Conservation (phyloP, 2,329 filamentous ascomycete species). For the Cladorrhinum sp. region DNA sequence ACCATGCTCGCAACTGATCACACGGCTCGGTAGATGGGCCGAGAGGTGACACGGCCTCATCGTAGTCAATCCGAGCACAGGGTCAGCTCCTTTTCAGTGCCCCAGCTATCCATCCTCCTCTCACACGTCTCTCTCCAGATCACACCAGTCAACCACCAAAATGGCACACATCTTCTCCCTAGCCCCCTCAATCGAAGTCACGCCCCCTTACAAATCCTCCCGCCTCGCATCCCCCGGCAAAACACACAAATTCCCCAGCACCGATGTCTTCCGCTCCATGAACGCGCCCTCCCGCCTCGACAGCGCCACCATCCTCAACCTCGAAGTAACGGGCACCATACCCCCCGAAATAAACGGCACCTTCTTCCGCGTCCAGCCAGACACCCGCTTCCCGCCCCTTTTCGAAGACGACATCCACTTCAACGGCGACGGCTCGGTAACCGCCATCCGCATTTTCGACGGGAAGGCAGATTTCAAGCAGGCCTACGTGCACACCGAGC, state of each 20-base stretch:
- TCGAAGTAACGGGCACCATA: conserved; percentile 42
- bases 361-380: conserved; percentile 50
- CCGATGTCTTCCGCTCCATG: conserved; percentile 35
- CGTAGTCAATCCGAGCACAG: not conserved
- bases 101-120: not conserved
- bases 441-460: conserved; percentile 39
- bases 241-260: conserved; percentile 34
- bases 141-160: not conserved
- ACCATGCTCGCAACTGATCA: not conserved
- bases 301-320: conserved; percentile 32
- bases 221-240: conserved; percentile 30
- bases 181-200: conserved; percentile 28
- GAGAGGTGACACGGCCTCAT: not conserved
- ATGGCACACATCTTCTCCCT: conserved; percentile 39
- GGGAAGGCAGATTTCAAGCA: conserved; percentile 43
- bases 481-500: conserved; percentile 42
- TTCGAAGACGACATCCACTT: conserved; percentile 50
- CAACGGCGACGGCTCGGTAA: conserved; percentile 38
- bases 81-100: not conserved
- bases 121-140: not conserved
- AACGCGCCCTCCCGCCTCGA: conserved; percentile 39
- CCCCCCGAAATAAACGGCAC: conserved; percentile 45
- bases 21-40: not conserved
- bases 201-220: conserved; percentile 31
- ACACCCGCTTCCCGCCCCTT: conserved; percentile 51